phyloP scores from a whole-genome alignment of 129 eudicot species.

The Dittrichia graveolens region DNA sequence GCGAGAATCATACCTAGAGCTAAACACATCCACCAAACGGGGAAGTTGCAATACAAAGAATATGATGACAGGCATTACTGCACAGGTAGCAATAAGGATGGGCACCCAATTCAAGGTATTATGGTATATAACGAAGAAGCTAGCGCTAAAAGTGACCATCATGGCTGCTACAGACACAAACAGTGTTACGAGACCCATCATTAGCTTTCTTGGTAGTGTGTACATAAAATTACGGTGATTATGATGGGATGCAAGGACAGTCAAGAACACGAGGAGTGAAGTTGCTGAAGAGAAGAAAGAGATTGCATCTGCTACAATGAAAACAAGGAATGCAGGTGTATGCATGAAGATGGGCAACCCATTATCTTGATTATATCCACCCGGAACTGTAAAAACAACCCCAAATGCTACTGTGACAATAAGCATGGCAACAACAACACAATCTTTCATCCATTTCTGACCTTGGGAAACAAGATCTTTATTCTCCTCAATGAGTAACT shows the following conservation, averaged over 20 bases:
- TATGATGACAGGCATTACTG: not conserved
- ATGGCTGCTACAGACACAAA: conserved; percentile 12
- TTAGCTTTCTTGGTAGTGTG: conserved; percentile 13
- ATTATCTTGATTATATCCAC: conserved; percentile 12
- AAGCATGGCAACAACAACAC: conserved; percentile 11
- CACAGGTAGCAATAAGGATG: not conserved
- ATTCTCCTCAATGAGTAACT: conserved; percentile 11
- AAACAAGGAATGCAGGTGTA: conserved; percentile 12
- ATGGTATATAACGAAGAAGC: conserved; percentile 21
- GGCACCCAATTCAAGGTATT: conserved; percentile 12
- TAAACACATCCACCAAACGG: conserved; percentile 16
- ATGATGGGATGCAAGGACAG: conserved; percentile 25
- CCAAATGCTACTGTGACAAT: conserved; percentile 30
- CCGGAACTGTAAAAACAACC: conserved; percentile 28
- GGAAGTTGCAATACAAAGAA: conserved; percentile 7
- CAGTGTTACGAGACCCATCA: conserved; percentile 9
- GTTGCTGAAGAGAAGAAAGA: conserved; percentile 25
- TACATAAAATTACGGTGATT: not conserved
- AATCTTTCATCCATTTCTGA: conserved; percentile 15
- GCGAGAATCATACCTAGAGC: conserved; percentile 8
- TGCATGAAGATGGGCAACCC: conserved; percentile 22
- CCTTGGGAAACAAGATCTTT: conserved; percentile 20
- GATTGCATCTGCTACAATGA: conserved; percentile 24
- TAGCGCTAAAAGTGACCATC: conserved; percentile 29
- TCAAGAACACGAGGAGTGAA: conserved; percentile 20